These are phyloP conservation scores for Trypanosomatidae sp. DNA, from an alignment of 208 protist species.

Conservation along the genomic window DNA sequence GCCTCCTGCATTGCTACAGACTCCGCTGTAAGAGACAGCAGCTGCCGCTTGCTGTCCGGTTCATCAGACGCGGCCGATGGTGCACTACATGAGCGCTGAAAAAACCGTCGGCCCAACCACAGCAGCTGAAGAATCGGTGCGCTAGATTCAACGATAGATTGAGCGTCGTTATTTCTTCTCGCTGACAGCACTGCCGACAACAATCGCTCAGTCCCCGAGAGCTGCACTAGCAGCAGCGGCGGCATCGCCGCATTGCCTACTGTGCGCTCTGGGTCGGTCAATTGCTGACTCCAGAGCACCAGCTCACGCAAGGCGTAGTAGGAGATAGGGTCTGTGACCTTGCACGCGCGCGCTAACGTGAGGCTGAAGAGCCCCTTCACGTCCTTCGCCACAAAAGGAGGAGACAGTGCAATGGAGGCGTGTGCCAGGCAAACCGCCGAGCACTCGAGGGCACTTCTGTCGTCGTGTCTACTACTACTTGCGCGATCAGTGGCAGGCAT, in stretches of 20 bases:
- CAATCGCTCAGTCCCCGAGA: conserved; percentile 5
- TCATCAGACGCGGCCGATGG: not conserved
- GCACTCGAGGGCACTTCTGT: not conserved
- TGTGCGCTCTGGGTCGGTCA: no score
- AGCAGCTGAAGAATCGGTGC: not conserved
- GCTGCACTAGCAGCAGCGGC: not conserved
- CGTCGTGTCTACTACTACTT: not conserved
- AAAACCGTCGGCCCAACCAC: conserved; percentile 8
- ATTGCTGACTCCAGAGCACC: not conserved
- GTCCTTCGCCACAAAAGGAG: not conserved
- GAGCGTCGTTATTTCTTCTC: not conserved
- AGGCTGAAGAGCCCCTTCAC: not conserved
- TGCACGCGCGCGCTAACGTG: not conserved
- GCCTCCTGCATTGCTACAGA: conserved; percentile 1
- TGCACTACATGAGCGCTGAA: not conserved
- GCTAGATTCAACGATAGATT: not conserved
- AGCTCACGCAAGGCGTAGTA: conserved; percentile 4
- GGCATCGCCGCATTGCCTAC: not conserved
- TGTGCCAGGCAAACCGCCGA: not conserved
- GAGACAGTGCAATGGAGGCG: conserved; percentile 6
- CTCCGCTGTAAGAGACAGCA: not conserved
- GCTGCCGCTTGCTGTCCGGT: not conserved
- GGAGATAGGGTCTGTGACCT: not conserved
- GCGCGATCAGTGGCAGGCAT: no score
- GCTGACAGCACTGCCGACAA: not conserved